Conservation (phyloP, 345 rosid species). For the Noccaea bulbosa region DNA sequence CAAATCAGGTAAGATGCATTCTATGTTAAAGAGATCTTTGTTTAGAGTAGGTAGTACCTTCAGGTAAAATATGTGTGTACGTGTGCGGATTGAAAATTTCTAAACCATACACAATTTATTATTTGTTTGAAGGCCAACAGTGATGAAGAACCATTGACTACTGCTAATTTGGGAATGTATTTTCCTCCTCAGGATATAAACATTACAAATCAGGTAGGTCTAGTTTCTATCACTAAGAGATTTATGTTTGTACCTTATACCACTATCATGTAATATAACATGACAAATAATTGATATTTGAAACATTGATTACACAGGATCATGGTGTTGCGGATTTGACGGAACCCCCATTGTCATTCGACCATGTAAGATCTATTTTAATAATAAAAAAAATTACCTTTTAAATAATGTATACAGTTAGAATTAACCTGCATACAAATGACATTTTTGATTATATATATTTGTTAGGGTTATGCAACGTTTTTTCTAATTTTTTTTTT, state of each 20-base stretch:
- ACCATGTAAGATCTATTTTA: slow-evolving; percentile 10
- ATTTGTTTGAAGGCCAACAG: not conserved
- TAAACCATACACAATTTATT: not conserved
- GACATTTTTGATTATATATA: not conserved
- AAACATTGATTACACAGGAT: slow-evolving; percentile 31
- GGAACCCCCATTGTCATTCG: not conserved
- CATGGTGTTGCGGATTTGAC: not conserved
- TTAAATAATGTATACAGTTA: no score
- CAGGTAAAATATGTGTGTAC: not conserved
- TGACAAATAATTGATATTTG: slow-evolving; percentile 2
- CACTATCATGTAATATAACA: not conserved
- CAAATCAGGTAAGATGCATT: no score
- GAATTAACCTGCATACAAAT: not conserved
- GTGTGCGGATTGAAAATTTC: not conserved
- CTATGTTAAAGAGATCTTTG: no score
- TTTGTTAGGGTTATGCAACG: not conserved
- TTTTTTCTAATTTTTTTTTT: not conserved
- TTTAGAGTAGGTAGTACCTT: no score
- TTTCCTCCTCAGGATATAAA: slow-evolving; percentile 17
- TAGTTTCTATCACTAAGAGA: not conserved
- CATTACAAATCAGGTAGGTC: slow-evolving; percentile 12
- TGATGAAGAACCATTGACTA: not conserved
- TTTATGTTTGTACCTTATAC: not conserved
- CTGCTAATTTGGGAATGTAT: slow-evolving; percentile 1
- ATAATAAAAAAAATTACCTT: not conserved